A percentile compares a stretch with the other conserved stretches of the same genome.
Conservation (phyloP, 2,329 filamentous ascomycete species). For the Ophiostoma sp. region DNA sequence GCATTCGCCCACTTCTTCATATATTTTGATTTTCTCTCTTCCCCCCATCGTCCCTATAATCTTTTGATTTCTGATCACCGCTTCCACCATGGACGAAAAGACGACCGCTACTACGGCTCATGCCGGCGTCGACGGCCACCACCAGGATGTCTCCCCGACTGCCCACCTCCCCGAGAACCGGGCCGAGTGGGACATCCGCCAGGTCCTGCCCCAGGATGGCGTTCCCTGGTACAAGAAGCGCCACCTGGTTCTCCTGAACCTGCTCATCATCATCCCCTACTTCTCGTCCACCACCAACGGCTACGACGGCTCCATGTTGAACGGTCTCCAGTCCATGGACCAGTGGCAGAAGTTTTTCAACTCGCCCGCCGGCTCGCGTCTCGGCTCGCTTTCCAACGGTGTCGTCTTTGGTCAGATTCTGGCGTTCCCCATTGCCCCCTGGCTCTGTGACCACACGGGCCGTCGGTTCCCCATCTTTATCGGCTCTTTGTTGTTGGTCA, state of each 20-base stretch:
- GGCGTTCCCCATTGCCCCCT: constrained; percentile 31
- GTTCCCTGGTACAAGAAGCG: constrained; percentile 23
- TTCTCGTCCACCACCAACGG: constrained; percentile 24
- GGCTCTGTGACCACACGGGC: constrained; percentile 39
- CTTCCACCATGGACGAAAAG: constrained; percentile 7
- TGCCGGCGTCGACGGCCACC: not conserved
- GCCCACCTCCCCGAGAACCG: not conserved
- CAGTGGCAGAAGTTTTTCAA: constrained; percentile 43
- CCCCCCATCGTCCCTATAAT: not conserved
- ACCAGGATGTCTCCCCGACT: not conserved
- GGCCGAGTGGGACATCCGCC: constrained; percentile 14
- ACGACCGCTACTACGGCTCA: not conserved
- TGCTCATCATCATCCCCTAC: constrained; percentile 18
- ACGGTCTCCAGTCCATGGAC: constrained; percentile 42
- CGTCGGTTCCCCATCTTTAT: constrained; percentile 42
- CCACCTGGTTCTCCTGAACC: constrained; percentile 21
- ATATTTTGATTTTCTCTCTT: not conserved
- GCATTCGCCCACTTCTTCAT: not conserved
- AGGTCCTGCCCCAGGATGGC: constrained; percentile 22
- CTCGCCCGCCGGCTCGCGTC: constrained; percentile 40
- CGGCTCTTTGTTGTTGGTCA: constrained; percentile 38
- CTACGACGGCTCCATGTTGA: constrained; percentile 39
- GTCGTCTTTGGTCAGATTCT: constrained; percentile 35
- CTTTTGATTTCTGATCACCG: not conserved
- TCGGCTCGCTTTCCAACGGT: constrained; percentile 38